Conservation (phyloP, 768 basidiomycete genomes). For the Hygrocybe punicea region DNA sequence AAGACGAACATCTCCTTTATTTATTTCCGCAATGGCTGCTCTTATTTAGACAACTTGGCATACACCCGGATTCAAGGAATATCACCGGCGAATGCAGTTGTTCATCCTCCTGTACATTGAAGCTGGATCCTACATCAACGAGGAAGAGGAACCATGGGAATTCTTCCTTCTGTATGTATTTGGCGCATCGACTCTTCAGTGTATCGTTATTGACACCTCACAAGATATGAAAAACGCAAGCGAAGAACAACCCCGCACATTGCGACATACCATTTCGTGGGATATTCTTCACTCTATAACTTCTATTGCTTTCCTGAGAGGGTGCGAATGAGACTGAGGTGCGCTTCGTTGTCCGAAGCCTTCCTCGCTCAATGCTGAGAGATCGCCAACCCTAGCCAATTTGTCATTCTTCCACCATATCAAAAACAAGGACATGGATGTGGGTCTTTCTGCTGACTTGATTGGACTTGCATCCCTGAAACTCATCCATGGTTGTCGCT, state of each 20-base stretch:
- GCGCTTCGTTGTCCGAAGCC: conserved; percentile 13
- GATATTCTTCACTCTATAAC: conserved; percentile 91
- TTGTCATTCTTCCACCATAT: conserved; percentile 87
- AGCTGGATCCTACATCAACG: conserved; percentile 90
- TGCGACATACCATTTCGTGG: conserved; percentile 83
- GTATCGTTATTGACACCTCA: background rate
- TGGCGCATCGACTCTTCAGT: background rate
- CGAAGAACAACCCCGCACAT: conserved; percentile 48
- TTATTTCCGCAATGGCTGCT: background rate
- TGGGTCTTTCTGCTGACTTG: conserved; percentile 41
- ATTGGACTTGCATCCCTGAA: background rate
- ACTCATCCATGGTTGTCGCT: background rate
- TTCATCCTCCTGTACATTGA: conserved; percentile 95
- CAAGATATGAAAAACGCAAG: conserved; percentile 81
- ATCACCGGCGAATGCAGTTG: conserved; percentile 88
- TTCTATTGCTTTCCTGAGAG: conserved; percentile 96
- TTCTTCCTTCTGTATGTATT: conserved; percentile 74
- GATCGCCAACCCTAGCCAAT: conserved; percentile 60
- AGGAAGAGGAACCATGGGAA: conserved; percentile 93
- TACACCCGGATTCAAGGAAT: conserved; percentile 85
- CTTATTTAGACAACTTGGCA: conserved; percentile 68
- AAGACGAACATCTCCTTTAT: background rate
- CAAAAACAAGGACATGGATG: conserved; percentile 89
- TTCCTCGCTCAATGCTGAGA: background rate
- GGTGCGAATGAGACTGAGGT: conserved; percentile 85